phyloP scores from a whole-genome alignment of 352 stramenopile genomes.

The Phytopythium oedochilum region DNA sequence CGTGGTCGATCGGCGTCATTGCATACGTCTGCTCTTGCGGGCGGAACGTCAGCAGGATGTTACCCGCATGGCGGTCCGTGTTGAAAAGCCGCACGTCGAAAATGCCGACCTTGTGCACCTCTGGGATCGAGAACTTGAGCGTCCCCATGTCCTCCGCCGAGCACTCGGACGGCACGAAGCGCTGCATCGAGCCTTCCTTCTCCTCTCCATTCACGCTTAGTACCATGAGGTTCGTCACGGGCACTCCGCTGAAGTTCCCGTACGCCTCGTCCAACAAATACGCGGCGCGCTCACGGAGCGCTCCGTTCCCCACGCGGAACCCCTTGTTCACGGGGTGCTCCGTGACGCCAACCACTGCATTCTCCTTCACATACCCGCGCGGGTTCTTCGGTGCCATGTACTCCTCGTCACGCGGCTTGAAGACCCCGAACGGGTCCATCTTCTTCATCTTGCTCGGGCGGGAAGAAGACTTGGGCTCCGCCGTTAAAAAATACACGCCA shows the following conservation, averaged over 20 bases:
- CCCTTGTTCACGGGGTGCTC: conserved; percentile 83
- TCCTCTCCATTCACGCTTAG: conserved; percentile 50
- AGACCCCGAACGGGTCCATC: conserved; percentile 71
- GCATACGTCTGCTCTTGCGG: conserved; percentile 59
- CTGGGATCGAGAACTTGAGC: conserved; percentile 77
- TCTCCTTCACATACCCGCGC: conserved; percentile 89
- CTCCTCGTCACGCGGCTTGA: conserved; percentile 99
- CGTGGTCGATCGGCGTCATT: conserved; percentile 88
- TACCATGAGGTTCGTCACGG: conserved; percentile 72
- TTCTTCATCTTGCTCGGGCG: conserved; percentile 23
- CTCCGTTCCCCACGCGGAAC: conserved; percentile 83
- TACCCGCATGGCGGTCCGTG: conserved; percentile 84
- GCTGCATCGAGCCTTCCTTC: conserved; percentile 86
- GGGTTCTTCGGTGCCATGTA: conserved; percentile 99
- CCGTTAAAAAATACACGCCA: conserved; percentile 56
- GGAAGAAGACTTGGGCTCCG: conserved; percentile 19
- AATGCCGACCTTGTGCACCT: conserved; percentile 89
- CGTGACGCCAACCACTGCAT: conserved; percentile 69
- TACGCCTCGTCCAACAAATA: conserved; percentile 82
- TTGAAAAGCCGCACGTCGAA: conserved; percentile 88
- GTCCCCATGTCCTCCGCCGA: conserved; percentile 87
- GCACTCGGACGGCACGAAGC: conserved; percentile 75
- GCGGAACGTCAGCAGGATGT: conserved; percentile 67
- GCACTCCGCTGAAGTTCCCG: conserved; percentile 78
- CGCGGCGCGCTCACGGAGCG: conserved; percentile 74